Conservation (phyloP, 305 asterid genomes). For the Fraxinus angustifolia region DNA sequence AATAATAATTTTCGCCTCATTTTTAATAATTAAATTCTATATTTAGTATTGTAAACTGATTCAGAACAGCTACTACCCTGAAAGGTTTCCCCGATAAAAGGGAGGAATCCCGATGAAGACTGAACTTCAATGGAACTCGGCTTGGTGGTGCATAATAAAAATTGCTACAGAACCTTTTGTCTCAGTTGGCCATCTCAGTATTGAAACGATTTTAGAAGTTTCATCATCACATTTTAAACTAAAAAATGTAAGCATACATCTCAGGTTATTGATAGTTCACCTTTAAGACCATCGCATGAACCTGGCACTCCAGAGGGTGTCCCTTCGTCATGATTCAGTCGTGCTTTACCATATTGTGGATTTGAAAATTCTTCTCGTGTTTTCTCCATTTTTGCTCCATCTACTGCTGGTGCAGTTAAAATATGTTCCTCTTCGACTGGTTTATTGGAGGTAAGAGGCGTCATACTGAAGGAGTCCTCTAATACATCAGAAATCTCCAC, state of each 20-base stretch:
- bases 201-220: background rate
- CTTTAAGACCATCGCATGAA: slow-evolving; percentile 16
- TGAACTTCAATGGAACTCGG: background rate
- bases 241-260: background rate
- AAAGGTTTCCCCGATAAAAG: background rate
- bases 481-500: slow-evolving; percentile 84
- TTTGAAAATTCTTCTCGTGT: slow-evolving; percentile 16
- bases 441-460: slow-evolving; percentile 35
- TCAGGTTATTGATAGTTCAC: background rate
- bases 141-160: background rate
- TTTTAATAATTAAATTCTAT: background rate
- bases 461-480: slow-evolving; percentile 73
- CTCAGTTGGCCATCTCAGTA: background rate
- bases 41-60: background rate
- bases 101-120: background rate
- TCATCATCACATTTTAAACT: background rate
- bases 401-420: slow-evolving; percentile 19
- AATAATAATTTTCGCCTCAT: background rate
- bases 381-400: slow-evolving; percentile 25
- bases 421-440: slow-evolving; percentile 25
- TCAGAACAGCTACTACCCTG: background rate
- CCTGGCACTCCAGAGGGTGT: slow-evolving; percentile 24
- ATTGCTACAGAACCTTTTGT: background rate
- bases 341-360: slow-evolving; percentile 30
- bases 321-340: slow-evolving; percentile 25